Evolutionary conservation across 495 filamentous ascomycete species (phyloP), one percentile per base, ranked within the genome.

Genomic region (Schizothecium vesticola): DNA sequence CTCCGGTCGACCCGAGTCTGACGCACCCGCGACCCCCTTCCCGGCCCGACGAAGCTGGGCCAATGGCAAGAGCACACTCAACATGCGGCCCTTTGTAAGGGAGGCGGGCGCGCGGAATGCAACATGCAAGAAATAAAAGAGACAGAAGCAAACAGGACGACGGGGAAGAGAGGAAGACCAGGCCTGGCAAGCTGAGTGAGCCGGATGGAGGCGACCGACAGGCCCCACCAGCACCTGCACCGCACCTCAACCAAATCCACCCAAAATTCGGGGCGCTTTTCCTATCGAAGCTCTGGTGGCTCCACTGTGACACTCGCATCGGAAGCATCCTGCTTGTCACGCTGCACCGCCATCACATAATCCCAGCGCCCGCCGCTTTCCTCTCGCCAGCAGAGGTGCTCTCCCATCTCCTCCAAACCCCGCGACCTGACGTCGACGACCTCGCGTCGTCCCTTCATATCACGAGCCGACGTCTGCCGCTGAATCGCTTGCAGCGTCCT

Each of bases 241-340:
- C 43, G 36, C 36, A 51, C 43, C 43, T n/a, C 43, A 51, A 51
- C 43, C 43, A 51, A 51, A n/a, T 7, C 43, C 43, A 51, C 43
- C 36, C 43, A 56, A 59, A 65, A 65, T 29, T 55, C 56, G 64
- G 64, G 26, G 51, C 63, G 55, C 55, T 58, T 65, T 65, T 33
- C 64, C 55, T 65, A 56, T 59, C 63, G 43, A 22, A 58, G 63
- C 28, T 31, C 36, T 28, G 36, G 43, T 51, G 43, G 43, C 43
- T 51, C 43, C 43, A n/a, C 43, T 51, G 43, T 51, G 43, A 51
- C 19, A 19, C 36, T 51, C 16, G 36, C 36, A 36, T 5, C 33
- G 33, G 33, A 16, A 12, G 33, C 33, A 51, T 51, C 43, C 43
- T 65, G 64, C 23, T 28, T 59, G 58, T 59, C 58, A 59, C 58